A percentile compares a stretch with the other conserved stretches of the same genome.
Conservation (phyloP, 2,329 filamentous ascomycete genomes). For the Dothistroma pini region DNA sequence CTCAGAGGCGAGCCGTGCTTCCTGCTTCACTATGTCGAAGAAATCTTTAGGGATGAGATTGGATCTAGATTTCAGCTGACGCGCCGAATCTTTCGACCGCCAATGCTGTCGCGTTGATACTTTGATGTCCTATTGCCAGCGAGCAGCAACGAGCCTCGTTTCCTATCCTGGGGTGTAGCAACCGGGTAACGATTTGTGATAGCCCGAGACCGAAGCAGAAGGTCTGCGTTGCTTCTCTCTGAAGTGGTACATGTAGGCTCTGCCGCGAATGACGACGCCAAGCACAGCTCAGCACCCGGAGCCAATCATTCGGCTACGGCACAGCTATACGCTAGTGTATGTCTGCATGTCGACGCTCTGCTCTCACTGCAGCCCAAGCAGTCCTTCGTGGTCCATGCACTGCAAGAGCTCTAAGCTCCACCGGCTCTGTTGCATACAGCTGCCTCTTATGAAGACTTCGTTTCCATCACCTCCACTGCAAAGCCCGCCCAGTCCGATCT, state of each 20-base stretch:
- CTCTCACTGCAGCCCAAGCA: background rate
- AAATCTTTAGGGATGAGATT: background rate
- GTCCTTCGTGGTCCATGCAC: background rate
- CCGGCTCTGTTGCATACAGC: too few species aligned
- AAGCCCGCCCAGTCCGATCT: slow-evolving; percentile 1
- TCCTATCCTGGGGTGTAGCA: background rate
- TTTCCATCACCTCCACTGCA: slow-evolving; percentile 24
- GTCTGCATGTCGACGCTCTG: background rate
- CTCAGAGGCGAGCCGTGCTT: slow-evolving; percentile 13
- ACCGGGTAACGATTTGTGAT: background rate
- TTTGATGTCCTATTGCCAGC: background rate
- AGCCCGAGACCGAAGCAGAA: background rate
- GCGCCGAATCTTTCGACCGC: background rate
- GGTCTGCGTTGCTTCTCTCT: background rate
- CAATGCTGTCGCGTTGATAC: background rate
- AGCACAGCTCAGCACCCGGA: background rate
- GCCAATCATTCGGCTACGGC: background rate
- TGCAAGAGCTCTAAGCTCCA: background rate
- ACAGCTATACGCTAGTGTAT: background rate
- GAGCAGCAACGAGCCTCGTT: background rate
- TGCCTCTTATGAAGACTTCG: background rate
- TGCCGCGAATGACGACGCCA: background rate
- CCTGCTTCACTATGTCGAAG: slow-evolving; percentile 1
- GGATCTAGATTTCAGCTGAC: background rate
- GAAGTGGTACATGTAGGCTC: background rate